Percentiles rank a stretch among this genome's conserved stretches.
These are phyloP conservation scores for barley (Hordeum vulgare) DNA, from an alignment of 176 grass and related monocot species.

Conservation along the genomic window MorexV3_pseudomolecules_assembly NC_058522.1:536156465-536156964, in stretches of 20 bases:
- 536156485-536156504: not conserved
- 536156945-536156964: not conserved
- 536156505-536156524: not conserved
- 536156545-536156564: slow-evolving; percentile 74
- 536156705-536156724: slow-evolving; percentile 79
- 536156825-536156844: slow-evolving; percentile 1
- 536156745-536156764: not conserved
- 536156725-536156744: slow-evolving; percentile 70
- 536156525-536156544: slow-evolving; percentile 32
- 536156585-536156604: slow-evolving; percentile 87
- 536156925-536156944: not conserved
- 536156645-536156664: slow-evolving; percentile 80
- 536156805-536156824: not conserved
- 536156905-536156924: not conserved
- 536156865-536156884: not conserved
- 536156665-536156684: slow-evolving; percentile 89
- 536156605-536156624: slow-evolving; percentile 83
- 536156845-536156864: slow-evolving; percentile 26
- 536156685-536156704: slow-evolving; percentile 73
- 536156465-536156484: not conserved
- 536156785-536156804: not conserved
- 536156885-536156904: not conserved
- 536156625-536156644: slow-evolving; percentile 69
- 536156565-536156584: slow-evolving; percentile 91
- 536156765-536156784: not conserved